Evolutionary conservation across 2,329 filamentous ascomycete genomes (phyloP), one percentile per base, ranked within the genome.

Genomic region (Sporothrix sp.): DNA sequence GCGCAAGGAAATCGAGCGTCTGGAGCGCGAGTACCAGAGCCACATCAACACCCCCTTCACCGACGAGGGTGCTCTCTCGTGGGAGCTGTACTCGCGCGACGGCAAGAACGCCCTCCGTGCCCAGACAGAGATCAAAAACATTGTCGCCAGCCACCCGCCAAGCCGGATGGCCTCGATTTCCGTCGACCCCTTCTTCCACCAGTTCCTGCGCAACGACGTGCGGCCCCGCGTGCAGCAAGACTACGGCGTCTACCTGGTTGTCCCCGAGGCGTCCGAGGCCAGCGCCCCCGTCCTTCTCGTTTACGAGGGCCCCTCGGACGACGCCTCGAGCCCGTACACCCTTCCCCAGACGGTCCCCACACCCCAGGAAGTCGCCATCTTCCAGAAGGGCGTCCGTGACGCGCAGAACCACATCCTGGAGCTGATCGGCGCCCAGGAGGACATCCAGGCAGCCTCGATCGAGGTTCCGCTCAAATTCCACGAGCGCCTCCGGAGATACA

Each of bases 51-150:
- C 89, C 2, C 87, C 88, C 1, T 78, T 76, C 56, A 76, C 79
- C 3, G 73, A 78, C 45, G 81, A 87, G 39, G 82, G 82, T 32
- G 81, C 81, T 10, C 79, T 85, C 39, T 82, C 83, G 0, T 95
- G 90, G 88, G 84, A 95, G 64, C 78, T 97, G 50, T 95, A 90
- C 67, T 87, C 87, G 7, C 79, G 85, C 33, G 86, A 95, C 60
- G 82, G 84, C 57, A 94, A 93, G 73, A 94, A 89, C 62, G 78
- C 79, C 25, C 80, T 87, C 62, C 82, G 82, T 59, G 85, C 85
- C 7, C 83, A 85, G 60, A 78, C 79, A 7, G 85, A 89, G 59
- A 82, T 93, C 61, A 82, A 80, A 63, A 79, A 78, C 59, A 78
- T 93, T 52, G 79, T 91, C 58, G 78, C 78, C 54, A 79, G 79